These are phyloP conservation scores for Zoysia matrella DNA, from an alignment of 202 grass and related monocot genomes.

Conservation along the genomic window DNA sequence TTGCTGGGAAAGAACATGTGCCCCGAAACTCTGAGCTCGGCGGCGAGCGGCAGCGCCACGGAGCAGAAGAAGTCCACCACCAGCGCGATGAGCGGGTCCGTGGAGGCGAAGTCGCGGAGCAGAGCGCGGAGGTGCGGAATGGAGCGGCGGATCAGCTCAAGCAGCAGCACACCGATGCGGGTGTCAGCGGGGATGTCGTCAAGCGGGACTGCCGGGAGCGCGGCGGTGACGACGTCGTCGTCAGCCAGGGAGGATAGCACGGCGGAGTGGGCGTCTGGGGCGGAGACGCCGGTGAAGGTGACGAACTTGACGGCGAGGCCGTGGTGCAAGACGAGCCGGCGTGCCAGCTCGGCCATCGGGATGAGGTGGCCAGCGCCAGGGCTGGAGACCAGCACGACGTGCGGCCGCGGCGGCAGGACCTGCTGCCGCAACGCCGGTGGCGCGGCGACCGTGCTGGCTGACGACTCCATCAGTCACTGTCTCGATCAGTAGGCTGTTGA, in stretches of 20 bases:
- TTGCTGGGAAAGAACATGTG: too few species aligned
- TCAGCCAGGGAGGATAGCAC: conserved; percentile 30
- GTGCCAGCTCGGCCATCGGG: conserved; percentile 57
- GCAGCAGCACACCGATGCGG: neutral
- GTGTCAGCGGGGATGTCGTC: neutral
- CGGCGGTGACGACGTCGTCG: conserved; percentile 1
- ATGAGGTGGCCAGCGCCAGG: conserved; percentile 56
- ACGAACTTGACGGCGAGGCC: conserved; percentile 51
- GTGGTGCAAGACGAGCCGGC: conserved; percentile 26
- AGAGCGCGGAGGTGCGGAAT: conserved; percentile 37
- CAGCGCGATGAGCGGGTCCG: too few species aligned
- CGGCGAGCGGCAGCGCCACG: too few species aligned
- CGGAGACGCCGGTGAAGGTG: conserved; percentile 21
- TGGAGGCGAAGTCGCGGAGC: conserved; percentile 24
- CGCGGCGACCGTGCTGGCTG: too few species aligned
- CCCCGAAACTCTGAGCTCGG: too few species aligned
- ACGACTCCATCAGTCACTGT: too few species aligned
- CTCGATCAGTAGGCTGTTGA: too few species aligned
- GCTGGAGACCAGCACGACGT: conserved; percentile 51
- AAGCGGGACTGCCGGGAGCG: too few species aligned
- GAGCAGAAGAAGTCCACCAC: too few species aligned
- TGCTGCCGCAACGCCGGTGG: neutral
- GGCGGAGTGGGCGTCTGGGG: neutral
- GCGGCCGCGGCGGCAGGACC: neutral
- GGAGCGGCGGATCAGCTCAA: neutral